Conservation (phyloP, 441 rosid genomes). For the Theobroma grandiflorum region DNA sequence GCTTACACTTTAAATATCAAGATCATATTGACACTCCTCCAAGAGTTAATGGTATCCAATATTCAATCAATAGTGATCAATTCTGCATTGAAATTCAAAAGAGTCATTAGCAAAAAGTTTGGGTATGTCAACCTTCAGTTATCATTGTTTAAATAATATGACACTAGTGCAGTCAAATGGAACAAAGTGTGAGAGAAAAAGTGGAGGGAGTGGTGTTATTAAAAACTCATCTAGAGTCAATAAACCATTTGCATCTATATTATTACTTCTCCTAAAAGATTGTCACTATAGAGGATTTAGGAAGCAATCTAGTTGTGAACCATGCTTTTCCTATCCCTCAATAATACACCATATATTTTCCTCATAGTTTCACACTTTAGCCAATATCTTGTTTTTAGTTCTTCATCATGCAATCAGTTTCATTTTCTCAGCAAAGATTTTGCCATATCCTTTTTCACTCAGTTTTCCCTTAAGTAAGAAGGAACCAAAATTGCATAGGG, state of each 20-base stretch:
- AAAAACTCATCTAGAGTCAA: not conserved
- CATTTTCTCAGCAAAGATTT: not conserved
- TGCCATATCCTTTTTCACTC: not conserved
- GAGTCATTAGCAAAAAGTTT: not conserved
- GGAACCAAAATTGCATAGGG: not conserved
- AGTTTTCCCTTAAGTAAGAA: not conserved
- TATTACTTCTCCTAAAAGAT: not conserved
- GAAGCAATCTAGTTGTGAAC: not conserved
- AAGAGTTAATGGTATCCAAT: not conserved
- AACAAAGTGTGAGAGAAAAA: not conserved
- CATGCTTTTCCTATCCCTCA: not conserved
- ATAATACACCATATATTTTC: not conserved
- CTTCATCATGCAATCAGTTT: not conserved
- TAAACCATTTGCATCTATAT: not conserved
- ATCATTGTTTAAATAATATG: not conserved
- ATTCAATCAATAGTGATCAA: not conserved
- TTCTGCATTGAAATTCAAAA: not conserved
- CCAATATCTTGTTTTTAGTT: not conserved
- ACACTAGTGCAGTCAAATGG: not conserved
- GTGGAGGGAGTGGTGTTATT: not conserved
- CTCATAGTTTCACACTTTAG: not conserved
- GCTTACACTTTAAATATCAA: not conserved
- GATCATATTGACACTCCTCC: not conserved
- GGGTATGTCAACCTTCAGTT: not conserved
- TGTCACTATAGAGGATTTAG: not conserved